These are phyloP conservation scores for Sporothrix sp. DNA, from an alignment of 2,329 filamentous ascomycete genomes.

Conservation along the genomic window DNA sequence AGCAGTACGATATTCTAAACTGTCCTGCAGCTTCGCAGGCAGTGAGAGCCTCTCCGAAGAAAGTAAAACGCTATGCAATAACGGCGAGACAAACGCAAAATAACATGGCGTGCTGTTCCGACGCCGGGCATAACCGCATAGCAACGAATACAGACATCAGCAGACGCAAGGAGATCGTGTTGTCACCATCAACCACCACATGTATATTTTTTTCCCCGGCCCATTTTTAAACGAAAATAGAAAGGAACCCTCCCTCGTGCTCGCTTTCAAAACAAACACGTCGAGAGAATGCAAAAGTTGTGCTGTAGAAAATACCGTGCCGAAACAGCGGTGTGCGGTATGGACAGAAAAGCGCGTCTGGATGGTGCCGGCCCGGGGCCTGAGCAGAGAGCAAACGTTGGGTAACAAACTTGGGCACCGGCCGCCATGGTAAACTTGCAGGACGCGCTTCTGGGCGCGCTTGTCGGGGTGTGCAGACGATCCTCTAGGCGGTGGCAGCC, in stretches of 20 bases:
- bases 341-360: constrained; percentile 4
- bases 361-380: constrained; percentile 1
- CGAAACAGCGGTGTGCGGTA: constrained; percentile 1
- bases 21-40: too few species aligned
- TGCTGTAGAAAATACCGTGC: constrained; percentile 6
- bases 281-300: constrained; percentile 1
- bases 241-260: background rate
- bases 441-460: constrained; percentile 6
- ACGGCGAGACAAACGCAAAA: too few species aligned
- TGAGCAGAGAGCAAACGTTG: background rate
- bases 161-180: constrained; percentile 18
- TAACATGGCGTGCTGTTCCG: too few species aligned
- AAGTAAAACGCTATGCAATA: constrained; percentile 1
- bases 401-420: constrained; percentile 9
- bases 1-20: too few species aligned
- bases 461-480: background rate
- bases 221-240: background rate
- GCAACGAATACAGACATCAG: constrained; percentile 8
- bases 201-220: constrained; percentile 12
- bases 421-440: constrained; percentile 9
- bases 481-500: constrained; percentile 25
- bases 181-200: constrained; percentile 11
- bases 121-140: too few species aligned
- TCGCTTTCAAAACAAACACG: too few species aligned
- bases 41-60: constrained; percentile 15